Conservation (phyloP, 169 alveolate species). For the Theileria parva region DNA sequence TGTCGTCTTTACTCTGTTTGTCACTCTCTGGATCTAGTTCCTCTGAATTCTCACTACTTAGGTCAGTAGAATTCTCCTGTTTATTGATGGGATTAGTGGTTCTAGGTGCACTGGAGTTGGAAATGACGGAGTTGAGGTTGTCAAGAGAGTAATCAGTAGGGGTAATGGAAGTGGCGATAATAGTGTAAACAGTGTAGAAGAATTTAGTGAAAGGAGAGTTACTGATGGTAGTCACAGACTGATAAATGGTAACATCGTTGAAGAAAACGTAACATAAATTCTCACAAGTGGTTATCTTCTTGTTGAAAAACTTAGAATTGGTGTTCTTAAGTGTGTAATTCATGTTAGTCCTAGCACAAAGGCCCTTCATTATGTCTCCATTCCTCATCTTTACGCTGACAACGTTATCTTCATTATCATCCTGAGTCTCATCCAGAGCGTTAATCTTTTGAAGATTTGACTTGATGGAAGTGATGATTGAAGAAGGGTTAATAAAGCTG, state of each 20-base stretch:
- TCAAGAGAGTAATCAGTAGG: neutral
- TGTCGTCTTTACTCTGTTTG: neutral
- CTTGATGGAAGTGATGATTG: neutral
- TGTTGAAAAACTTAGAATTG: conserved; percentile 22
- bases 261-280: conserved; percentile 45
- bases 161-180: conserved; percentile 32
- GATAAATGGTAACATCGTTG: conserved; percentile 23
- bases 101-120: neutral
- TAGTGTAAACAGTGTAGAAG: conserved; percentile 46
- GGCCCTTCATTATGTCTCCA: neutral
- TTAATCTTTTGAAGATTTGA: neutral
- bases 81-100: neutral
- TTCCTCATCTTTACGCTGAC: neutral
- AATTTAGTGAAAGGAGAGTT: conserved; percentile 53
- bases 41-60: neutral
- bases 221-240: conserved; percentile 17
- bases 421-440: neutral
- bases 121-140: neutral
- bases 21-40: neutral
- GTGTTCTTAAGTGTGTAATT: conserved; percentile 4
- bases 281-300: conserved; percentile 33
- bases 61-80: neutral
- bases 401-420: neutral
- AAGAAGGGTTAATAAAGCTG: neutral
- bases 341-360: neutral